Conservation (phyloP, 2,329 filamentous ascomycete genomes). For the Venturia oleaginea region DNA sequence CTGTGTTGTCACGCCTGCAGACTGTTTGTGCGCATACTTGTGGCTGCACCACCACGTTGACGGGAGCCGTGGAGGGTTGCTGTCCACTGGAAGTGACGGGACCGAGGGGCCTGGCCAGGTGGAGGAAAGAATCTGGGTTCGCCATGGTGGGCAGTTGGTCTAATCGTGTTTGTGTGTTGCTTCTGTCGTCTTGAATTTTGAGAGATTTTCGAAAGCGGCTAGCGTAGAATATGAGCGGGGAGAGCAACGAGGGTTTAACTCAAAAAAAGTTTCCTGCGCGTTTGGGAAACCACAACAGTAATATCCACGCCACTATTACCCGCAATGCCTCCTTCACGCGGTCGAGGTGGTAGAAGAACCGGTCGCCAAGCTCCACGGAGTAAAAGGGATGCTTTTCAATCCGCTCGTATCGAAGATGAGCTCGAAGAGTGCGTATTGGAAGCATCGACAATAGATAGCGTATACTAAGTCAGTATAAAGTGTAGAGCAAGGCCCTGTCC, state of each 20-base stretch:
- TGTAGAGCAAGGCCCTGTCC: neutral
- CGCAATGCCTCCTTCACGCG: slow-evolving; percentile 21
- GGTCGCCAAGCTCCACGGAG: slow-evolving; percentile 1
- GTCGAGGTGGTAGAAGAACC: slow-evolving; percentile 20
- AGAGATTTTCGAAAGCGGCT: slow-evolving; percentile 19
- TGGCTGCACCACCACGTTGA: slow-evolving; percentile 90
- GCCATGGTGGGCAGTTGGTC: slow-evolving; percentile 58
- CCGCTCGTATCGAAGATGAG: slow-evolving; percentile 23
- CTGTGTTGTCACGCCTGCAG: neutral
- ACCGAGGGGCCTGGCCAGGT: slow-evolving; percentile 85
- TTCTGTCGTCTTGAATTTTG: slow-evolving; percentile 11
- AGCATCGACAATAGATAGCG: neutral
- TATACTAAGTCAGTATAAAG: slow-evolving; percentile 3
- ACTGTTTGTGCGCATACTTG: slow-evolving; percentile 53
- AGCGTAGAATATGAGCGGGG: slow-evolving; percentile 21
- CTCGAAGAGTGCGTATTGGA: slow-evolving; percentile 24
- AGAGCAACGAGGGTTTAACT: slow-evolving; percentile 9
- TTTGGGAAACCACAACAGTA: neutral
- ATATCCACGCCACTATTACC: slow-evolving; percentile 16
- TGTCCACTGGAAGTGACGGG: slow-evolving; percentile 63
- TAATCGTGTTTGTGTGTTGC: slow-evolving; percentile 14
- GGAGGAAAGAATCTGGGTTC: slow-evolving; percentile 77
- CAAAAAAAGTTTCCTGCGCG: neutral
- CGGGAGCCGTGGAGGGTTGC: slow-evolving; percentile 78
- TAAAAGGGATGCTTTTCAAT: slow-evolving; percentile 13